Evolutionary conservation across 257 asterid genomes (phyloP).

Genomic region (Nemophila menziesii): DNA sequence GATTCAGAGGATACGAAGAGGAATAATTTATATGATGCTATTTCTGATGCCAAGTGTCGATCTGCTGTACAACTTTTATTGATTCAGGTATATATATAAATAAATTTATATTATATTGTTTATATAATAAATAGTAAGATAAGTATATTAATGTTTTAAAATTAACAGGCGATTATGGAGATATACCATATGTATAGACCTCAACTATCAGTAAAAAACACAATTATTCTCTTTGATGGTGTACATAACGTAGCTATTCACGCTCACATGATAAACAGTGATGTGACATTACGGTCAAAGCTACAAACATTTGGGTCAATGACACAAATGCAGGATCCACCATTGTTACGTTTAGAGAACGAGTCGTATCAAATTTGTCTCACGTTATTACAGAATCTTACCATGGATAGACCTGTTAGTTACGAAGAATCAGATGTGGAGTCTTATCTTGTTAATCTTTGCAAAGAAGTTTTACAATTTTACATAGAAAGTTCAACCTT

Average conservation of each 20-base stretch:
- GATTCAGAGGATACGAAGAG: conserved; percentile 51
- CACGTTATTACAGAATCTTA: conserved; percentile 65
- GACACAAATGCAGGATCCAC: conserved; percentile 98
- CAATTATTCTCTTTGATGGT: conserved; percentile 59
- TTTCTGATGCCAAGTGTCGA: conserved; percentile 80
- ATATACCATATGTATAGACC: conserved; percentile 69
- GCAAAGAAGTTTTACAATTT: conserved; percentile 69
- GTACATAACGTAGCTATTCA: conserved; percentile 70
- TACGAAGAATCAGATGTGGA: conserved; percentile 59
- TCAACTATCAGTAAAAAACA: conserved; percentile 52
- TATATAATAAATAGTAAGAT: too few relatives aligned
- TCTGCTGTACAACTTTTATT: conserved; percentile 91
- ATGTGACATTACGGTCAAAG: conserved; percentile 43
- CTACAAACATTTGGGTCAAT: conserved; percentile 68
- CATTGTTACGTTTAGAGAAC: conserved; percentile 84
- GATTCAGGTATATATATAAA: conserved; percentile 58
- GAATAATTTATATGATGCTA: conserved; percentile 47
- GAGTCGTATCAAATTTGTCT: conserved; percentile 93
- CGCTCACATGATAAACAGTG: conserved; percentile 68
- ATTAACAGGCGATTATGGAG: conserved; percentile 79
- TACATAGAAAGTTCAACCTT: conserved; percentile 53
- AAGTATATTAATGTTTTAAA: background rate
- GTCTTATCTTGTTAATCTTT: conserved; percentile 64
- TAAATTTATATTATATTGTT: too few relatives aligned
- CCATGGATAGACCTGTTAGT: conserved; percentile 42